These are phyloP conservation scores for Camellia oleifera DNA, from an alignment of 179 eudicot genomes.

Conservation along the genomic window DNA sequence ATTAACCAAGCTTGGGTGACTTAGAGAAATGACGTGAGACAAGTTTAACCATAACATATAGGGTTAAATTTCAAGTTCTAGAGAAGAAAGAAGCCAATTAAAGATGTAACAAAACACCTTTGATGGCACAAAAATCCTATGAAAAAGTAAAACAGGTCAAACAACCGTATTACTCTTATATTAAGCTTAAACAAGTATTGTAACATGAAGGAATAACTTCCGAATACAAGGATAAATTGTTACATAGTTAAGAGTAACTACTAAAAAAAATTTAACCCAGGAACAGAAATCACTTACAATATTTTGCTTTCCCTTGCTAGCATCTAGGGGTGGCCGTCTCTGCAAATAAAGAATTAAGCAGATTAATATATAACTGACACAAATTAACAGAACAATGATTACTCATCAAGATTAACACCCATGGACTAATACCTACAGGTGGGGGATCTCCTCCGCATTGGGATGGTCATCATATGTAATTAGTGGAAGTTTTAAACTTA, in stretches of 20 bases:
- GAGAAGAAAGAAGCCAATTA: not conserved
- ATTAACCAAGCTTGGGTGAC: no score
- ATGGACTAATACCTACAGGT: not conserved
- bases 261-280: not conserved
- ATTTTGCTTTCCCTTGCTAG: conserved; percentile 53
- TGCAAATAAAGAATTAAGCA: conserved; percentile 37
- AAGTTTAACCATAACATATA: not conserved
- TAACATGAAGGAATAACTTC: not conserved
- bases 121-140: not conserved
- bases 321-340: conserved; percentile 83
- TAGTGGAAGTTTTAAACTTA: not conserved
- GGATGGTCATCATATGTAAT: not conserved
- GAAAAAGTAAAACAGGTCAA: not conserved
- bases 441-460: not conserved
- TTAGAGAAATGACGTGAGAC: no score
- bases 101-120: not conserved
- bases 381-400: not conserved
- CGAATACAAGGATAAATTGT: not conserved
- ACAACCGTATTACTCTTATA: not conserved
- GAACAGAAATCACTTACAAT: conserved; percentile 42
- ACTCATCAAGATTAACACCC: not conserved
- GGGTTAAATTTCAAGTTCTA: not conserved
- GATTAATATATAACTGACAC: conserved; percentile 5
- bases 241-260: not conserved
- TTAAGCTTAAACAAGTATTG: not conserved